Evolutionary conservation across 1,284 basidiomycete species (phyloP), one percentile per base, ranked within the genome.

Genomic region (Termitomyces sp.): DNA sequence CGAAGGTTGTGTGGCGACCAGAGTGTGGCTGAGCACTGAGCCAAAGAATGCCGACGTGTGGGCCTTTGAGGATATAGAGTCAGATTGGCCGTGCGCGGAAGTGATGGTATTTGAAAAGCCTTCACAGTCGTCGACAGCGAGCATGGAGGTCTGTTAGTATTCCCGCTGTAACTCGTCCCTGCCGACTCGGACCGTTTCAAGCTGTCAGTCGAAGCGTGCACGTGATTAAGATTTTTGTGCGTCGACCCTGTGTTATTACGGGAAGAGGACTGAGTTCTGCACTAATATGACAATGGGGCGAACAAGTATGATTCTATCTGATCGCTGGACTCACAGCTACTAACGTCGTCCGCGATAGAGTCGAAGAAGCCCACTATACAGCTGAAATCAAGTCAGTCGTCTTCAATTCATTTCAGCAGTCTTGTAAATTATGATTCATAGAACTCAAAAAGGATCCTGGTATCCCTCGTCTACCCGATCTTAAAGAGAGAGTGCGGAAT

Each of bases 361-460:
- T 64, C 72, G 12, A 72, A 72, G 56, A 84, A 81, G 61, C 68
- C 70, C 3, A 59, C 67, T 15, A 63, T 86, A 19, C 81, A 78
- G 21, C 70, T 75, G 12, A 84, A 76, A 70, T 72, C 79, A n/a
- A 86, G 83, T 86, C 38, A 60, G 64, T 53, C 47, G 9, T 33
- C 41, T 31, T 19, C 15, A 7, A 26, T 51, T 41, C 42, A 6
- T 47, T 9, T 8, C 7, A 50, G 17, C 17, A 30, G 28, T 51
- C 31, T 28, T 41, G 26, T 43, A 19, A 52, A 39, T 28, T 10
- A 41, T 41, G 42, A 15, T 36, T 17, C 60, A 0, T 55, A 91
- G 89, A 87, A 64, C 72, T 90, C 33, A 91, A 88, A 72, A 92
- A 90, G 65, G 90, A 92, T 67, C 87, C 88, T 42, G 90, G 90